Conservation (phyloP, 202 grass and related monocot genomes). For the Panicum virgatum region DNA sequence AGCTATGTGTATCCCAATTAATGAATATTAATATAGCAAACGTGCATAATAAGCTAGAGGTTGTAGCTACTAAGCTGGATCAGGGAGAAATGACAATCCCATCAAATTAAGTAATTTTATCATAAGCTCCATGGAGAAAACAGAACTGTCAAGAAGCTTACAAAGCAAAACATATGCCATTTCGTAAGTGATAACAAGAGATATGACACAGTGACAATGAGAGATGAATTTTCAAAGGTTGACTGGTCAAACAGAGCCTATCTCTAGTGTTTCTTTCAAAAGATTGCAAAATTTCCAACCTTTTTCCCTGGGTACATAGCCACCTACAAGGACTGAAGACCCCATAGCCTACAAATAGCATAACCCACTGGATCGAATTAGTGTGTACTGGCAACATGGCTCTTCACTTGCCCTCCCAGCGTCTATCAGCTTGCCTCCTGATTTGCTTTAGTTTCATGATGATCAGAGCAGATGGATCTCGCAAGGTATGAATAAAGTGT, state of each 20-base stretch:
- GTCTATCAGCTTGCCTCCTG: not conserved
- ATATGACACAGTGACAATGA: not conserved
- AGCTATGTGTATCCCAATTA: not conserved
- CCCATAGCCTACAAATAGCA: not conserved
- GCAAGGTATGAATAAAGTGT: not conserved
- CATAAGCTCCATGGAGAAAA: not conserved
- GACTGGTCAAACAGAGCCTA: not conserved
- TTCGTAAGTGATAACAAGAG: not conserved
- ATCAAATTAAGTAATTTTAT: not conserved
- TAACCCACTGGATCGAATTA: not conserved
- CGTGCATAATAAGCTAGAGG: not conserved
- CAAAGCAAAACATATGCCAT: not conserved
- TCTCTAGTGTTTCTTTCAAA: not conserved
- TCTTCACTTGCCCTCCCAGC: not conserved
- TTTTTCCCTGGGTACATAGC: not conserved
- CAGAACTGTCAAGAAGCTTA: not conserved
- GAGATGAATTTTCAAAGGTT: not conserved
- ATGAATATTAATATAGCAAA: not conserved
- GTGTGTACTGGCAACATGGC: not conserved
- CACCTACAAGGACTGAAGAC: not conserved
- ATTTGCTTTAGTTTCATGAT: not conserved
- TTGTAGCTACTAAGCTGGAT: not conserved
- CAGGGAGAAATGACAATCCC: not conserved
- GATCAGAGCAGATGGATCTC: not conserved
- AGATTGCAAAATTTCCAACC: not conserved